Evolutionary conservation across 2,329 filamentous ascomycete genomes (phyloP).

Genomic region (Incumbomyces delicatus): DNA sequence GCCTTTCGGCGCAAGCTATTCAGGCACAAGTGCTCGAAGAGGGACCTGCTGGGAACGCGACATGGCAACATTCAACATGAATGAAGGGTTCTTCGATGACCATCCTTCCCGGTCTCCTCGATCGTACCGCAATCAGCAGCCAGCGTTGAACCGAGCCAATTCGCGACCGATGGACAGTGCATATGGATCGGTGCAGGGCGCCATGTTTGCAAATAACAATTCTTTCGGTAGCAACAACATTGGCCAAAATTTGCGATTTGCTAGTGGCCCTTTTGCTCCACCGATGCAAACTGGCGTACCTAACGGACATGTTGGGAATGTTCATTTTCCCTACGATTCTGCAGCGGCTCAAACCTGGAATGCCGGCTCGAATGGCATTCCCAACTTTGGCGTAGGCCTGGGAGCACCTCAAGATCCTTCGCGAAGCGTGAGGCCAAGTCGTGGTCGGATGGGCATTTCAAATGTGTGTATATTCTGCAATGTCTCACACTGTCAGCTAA

Average conservation of each 20-base stretch:
- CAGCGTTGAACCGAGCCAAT: constrained; percentile 43
- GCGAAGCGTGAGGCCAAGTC: constrained; percentile 46
- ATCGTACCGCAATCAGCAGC: constrained; percentile 55
- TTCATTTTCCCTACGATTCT: constrained; percentile 58
- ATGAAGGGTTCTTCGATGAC: constrained; percentile 66
- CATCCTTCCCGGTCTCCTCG: constrained; percentile 62
- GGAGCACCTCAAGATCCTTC: constrained; percentile 29
- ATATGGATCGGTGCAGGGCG: constrained; percentile 55
- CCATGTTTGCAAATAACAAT: constrained; percentile 51
- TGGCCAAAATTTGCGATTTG: constrained; percentile 41
- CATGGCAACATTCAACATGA: constrained; percentile 10
- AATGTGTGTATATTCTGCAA: constrained; percentile 48
- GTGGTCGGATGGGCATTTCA: constrained; percentile 55
- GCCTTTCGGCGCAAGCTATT: too few species aligned
- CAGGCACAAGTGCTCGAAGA: too few species aligned
- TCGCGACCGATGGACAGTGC: constrained; percentile 66
- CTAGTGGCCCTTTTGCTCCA: constrained; percentile 35
- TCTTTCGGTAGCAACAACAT: constrained; percentile 1
- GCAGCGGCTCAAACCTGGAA: constrained; percentile 68
- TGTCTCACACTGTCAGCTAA: not conserved
- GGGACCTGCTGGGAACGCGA: not conserved
- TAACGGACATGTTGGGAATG: constrained; percentile 45
- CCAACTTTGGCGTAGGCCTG: constrained; percentile 44
- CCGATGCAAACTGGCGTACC: constrained; percentile 31
- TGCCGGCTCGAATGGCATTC: constrained; percentile 55